A percentile compares a stretch with the other conserved stretches of the same genome.
These are phyloP conservation scores for Termitomyces sp. DNA, from an alignment of 768 basidiomycete genomes.

Conservation along the genomic window DNA sequence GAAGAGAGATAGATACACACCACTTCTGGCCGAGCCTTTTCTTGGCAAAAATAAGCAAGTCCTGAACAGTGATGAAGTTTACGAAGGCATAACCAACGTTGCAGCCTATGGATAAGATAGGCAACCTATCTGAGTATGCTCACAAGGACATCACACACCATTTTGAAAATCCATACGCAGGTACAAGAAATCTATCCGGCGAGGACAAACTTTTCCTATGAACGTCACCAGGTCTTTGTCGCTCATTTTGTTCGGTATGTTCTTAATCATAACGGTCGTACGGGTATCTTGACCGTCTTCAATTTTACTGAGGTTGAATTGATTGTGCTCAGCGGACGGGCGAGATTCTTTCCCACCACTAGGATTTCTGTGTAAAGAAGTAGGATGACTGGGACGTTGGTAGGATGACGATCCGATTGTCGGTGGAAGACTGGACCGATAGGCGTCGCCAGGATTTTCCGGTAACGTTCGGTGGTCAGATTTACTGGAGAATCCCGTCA, in stretches of 20 bases:
- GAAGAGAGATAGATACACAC: conserved; percentile 33
- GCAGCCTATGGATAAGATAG: conserved; percentile 41
- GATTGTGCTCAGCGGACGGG: conserved; percentile 29
- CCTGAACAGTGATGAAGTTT: conserved; percentile 79
- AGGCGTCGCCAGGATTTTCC: conserved; percentile 3
- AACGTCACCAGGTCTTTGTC: conserved; percentile 66
- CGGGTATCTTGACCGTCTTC: conserved; percentile 75
- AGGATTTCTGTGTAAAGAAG: conserved; percentile 1
- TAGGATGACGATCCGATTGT: background rate
- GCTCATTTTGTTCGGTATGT: conserved; percentile 90
- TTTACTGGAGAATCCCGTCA: conserved; percentile 3
- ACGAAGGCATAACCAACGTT: conserved; percentile 86
- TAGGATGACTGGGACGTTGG: background rate
- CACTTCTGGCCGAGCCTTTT: conserved; percentile 76
- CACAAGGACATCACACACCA: conserved; percentile 35
- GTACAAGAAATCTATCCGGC: conserved; percentile 83
- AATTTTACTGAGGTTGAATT: conserved; percentile 64
- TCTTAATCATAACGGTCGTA: conserved; percentile 88
- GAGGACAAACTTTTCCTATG: conserved; percentile 67
- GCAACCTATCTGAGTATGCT: background rate
- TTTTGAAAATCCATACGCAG: conserved; percentile 83
- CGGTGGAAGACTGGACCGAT: background rate
- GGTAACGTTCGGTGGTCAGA: background rate
- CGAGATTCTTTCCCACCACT: conserved; percentile 6
- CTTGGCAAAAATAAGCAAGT: conserved; percentile 72